A percentile compares a stretch with the other conserved stretches of the same genome.
These are phyloP conservation scores for Gossypium lobatum DNA, from an alignment of 441 rosid species.

Conservation along the genomic window DNA sequence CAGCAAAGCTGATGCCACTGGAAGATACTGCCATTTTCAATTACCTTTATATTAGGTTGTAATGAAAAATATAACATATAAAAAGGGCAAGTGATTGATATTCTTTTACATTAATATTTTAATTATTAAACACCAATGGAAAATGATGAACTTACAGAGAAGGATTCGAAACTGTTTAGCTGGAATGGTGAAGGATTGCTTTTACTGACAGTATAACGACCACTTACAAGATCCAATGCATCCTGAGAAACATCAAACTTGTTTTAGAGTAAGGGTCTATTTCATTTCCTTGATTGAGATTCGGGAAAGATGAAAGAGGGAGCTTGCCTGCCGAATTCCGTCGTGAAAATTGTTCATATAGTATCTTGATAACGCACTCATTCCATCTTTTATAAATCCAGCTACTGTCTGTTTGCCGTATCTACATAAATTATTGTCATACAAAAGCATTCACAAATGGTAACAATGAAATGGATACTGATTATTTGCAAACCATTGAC, in stretches of 20 bases:
- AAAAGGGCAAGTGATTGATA: not conserved
- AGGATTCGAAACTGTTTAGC: conserved; percentile 62
- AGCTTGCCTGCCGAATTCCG: conserved; percentile 89
- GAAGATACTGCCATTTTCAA: conserved; percentile 66
- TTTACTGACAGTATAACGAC: conserved; percentile 66
- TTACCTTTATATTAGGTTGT: not conserved
- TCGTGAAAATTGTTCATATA: conserved; percentile 92
- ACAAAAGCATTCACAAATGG: conserved; percentile 8
- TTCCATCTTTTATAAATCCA: conserved; percentile 81
- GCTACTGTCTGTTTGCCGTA: conserved; percentile 77
- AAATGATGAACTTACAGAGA: conserved; percentile 46
- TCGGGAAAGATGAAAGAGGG: not conserved
- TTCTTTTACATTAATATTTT: not conserved
- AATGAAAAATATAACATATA: not conserved
- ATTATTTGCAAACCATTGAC: not conserved
- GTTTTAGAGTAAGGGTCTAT: not conserved
- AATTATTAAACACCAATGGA: not conserved
- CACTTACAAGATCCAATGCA: conserved; percentile 90
- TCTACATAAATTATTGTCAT: conserved; percentile 33
- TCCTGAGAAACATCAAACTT: conserved; percentile 45
- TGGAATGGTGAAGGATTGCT: conserved; percentile 69
- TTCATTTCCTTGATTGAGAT: conserved; percentile 1
- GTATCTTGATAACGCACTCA: conserved; percentile 90
- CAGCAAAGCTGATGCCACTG: conserved; percentile 83
- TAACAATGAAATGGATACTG: not conserved